Base-by-base conservation (phyloP, 176 grass and related monocot genomes). In the Aegilops speltoides region DNA sequence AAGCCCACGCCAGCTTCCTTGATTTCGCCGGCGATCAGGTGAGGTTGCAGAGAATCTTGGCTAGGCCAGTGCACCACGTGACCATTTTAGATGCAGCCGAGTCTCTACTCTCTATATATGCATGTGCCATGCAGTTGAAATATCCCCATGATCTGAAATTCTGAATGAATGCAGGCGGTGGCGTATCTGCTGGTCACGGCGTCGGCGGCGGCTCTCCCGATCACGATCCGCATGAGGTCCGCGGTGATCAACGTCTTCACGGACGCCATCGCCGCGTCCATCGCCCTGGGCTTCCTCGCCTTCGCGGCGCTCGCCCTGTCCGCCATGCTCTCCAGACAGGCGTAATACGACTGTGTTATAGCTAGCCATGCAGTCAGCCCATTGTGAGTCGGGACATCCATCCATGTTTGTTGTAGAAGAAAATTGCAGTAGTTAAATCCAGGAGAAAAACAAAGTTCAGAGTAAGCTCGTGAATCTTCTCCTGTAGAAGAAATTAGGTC, bases 1-100 rank as follows among this genome's bases (percentile, higher is more conserved):
- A 1, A 46, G 79, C 69, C 43, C 65, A 78, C 76, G 68, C 60
- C 1, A 63, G 33, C 40, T 87, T 90, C 20, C 59, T 87, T 16
- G 89, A 92, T 66, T 92, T 95, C 79, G 86, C 87, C 25, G 95
- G 91, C 22, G 95, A 98, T 32, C 95, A 98, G 93, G 94, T 95
- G 38, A 52, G 29, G 72, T 29, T 59, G 20, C 54, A 22, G 17
- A 22, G 6, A 20, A 57, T 20, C 54, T 57, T 22, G 17, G 7
- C 5, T 57, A 57, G 17, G 19, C 6, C 19, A 57, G 19, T 22
- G 5, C 8, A 57, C 17, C 8, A 62, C 59, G 59, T 24, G 59
- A 62, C 22, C 22, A 62, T 57, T 57, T 20, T 56, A 56, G 29
- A 8, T 67, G 28, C 7, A 46, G 11, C 37, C 22, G n/a, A 26